Percentiles rank a stretch among this genome's conserved stretches.
phyloP scores from a whole-genome alignment of 2,329 filamentous ascomycete genomes.

The Simplicillium aogashimaense region DNA sequence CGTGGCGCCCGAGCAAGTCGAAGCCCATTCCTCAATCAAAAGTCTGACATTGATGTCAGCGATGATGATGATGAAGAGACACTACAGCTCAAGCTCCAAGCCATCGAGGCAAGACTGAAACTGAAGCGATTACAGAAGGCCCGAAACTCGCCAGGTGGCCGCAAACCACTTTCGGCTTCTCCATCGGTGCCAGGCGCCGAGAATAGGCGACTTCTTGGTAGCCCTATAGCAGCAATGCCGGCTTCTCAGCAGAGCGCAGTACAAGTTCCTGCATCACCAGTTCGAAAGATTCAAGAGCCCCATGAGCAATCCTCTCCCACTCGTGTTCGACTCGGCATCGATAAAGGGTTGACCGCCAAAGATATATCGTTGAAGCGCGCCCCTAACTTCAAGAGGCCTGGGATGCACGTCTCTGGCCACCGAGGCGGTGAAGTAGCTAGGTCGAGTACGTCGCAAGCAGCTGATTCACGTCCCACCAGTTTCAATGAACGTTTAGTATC shows the following conservation, averaged over 20 bases:
- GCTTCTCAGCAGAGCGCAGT: constrained; percentile 23
- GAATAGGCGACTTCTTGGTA: not conserved
- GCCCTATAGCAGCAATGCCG: too few relatives aligned
- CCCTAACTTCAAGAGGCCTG: constrained; percentile 29
- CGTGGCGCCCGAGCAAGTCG: constrained; percentile 4
- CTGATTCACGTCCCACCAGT: constrained; percentile 34
- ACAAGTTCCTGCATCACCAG: constrained; percentile 68
- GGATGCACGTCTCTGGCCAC: too few relatives aligned
- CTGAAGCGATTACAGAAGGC: constrained; percentile 74
- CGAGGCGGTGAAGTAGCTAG: too few relatives aligned
- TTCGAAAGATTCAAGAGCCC: constrained; percentile 44
- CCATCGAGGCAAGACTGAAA: constrained; percentile 79
- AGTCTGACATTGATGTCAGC: constrained; percentile 32
- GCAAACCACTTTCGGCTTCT: too few relatives aligned
- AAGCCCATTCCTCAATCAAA: constrained; percentile 12
- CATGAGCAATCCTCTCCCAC: constrained; percentile 63
- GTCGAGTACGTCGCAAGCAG: constrained; percentile 6
- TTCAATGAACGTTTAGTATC: constrained; percentile 84
- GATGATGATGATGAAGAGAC: constrained; percentile 84
- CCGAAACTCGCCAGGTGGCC: constrained; percentile 6
- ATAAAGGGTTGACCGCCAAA: constrained; percentile 71
- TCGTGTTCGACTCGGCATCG: constrained; percentile 73
- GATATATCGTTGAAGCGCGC: constrained; percentile 80
- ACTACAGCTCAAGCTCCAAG: constrained; percentile 73
- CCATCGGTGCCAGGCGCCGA: constrained; percentile 10